phyloP scores from a whole-genome alignment of 225 moss, liverwort and hornwort species.

The Bryum argenteum region DNA sequence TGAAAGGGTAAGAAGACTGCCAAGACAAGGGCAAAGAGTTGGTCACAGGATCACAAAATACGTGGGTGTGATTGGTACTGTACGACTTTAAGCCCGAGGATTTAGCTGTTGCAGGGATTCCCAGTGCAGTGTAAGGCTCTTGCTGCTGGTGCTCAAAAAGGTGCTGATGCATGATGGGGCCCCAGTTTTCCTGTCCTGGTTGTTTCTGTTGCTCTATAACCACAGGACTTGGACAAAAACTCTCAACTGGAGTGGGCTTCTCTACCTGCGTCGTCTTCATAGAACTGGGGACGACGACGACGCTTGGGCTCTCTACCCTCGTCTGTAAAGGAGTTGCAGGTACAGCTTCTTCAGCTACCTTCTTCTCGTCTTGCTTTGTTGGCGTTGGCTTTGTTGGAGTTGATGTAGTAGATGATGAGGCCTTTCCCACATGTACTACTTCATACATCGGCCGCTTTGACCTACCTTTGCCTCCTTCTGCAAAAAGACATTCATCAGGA shows the following conservation, averaged over 20 bases:
- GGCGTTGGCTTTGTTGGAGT: conserved; percentile 28
- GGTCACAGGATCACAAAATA: conserved; percentile 28
- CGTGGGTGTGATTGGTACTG: conserved; percentile 27
- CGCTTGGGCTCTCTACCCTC: background rate
- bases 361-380: conserved; percentile 24
- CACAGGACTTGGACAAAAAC: conserved; percentile 15
- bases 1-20: conserved; percentile 23
- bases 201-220: conserved; percentile 12
- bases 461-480: conserved; percentile 39
- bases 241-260: conserved; percentile 17
- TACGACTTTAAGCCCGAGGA: conserved; percentile 33
- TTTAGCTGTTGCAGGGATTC: conserved; percentile 31
- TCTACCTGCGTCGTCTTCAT: conserved; percentile 28
- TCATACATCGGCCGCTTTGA: conserved; percentile 53
- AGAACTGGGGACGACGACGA: background rate
- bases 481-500: background rate
- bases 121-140: conserved; percentile 26
- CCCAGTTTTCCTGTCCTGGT: background rate
- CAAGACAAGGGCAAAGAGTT: conserved; percentile 31
- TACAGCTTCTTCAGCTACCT: conserved; percentile 10
- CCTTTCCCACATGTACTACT: conserved; percentile 45
- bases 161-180: conserved; percentile 6
- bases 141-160: conserved; percentile 20
- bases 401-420: conserved; percentile 43
- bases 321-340: background rate